Base-by-base conservation (phyloP, 768 basidiomycete species). In the Panaeolus cyanescens region DNA sequence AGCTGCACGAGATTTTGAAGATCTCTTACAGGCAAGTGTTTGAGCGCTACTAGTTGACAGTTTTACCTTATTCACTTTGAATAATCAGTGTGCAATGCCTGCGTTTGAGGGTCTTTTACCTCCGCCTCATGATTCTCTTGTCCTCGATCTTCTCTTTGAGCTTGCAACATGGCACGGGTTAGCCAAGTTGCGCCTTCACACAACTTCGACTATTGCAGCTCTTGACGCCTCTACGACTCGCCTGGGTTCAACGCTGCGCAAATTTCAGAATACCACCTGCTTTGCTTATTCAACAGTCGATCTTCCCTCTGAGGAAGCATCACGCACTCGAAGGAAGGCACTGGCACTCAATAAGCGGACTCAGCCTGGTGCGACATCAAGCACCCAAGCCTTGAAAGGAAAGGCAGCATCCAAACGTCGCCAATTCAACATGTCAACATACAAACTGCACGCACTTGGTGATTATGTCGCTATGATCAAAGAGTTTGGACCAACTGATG, bases 401-500 rank as follows among this genome's bases (percentile, higher is more conserved):
- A 33, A 22, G 10, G 28, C n/a, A 8, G 59, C 20, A 9, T 32
- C 30, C 17, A 34, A 5, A 20, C n/a, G n/a, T n/a, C 32, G 20
- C 19, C 31, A 39, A 42, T 70, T 75, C 39, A 76, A 72, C 37
- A 33, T 77, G 0, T 15, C 17, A 0, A 79, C 73, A 2, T 73
- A 70, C 62, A 81, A 80, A 39, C 32, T 67, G 0, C 76, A 78
- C 62, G 64, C 72, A 0, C 58, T 81, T 0, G 74, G 72, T 0
- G 71, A 80, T 55, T 76, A 77, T 40, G 59, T 68, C 0, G 20
- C 40, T 0, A 42, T 56, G 0, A 77, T 80, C 8, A 19, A 28
- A 0, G 0, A 2, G 0, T 72, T 67, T 37, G 76, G 80, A 0
- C 75, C 75, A 0, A 74, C 73, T 2, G 77, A 82, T 45, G 69